Conservation (phyloP, 2,329 filamentous ascomycete species). For the Aspergillus aculeatus region DNA sequence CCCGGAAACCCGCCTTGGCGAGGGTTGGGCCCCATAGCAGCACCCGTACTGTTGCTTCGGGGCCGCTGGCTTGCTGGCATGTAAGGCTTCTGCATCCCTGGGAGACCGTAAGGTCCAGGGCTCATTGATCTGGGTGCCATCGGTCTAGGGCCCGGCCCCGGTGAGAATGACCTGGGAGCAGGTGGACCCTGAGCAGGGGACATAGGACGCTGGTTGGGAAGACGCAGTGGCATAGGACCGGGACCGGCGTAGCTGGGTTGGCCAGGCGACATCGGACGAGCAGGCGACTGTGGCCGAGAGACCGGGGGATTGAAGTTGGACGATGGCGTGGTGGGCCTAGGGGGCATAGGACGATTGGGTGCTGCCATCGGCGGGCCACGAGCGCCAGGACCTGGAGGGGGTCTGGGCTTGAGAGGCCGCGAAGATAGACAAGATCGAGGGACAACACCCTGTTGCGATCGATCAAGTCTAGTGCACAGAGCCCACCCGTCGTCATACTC, state of each 20-base stretch:
- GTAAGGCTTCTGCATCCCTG: conserved; percentile 42
- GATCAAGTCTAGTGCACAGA: conserved; percentile 86
- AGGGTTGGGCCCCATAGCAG: conserved; percentile 25
- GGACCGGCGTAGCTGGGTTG: conserved; percentile 26
- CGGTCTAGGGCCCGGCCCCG: conserved; percentile 26
- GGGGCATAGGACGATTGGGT: conserved; percentile 33
- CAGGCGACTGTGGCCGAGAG: conserved; percentile 40
- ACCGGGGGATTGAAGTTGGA: conserved; percentile 38
- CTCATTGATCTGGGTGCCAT: conserved; percentile 36
- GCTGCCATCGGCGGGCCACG: conserved; percentile 36
- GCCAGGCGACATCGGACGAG: conserved; percentile 32
- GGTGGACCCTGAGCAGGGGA: conserved; percentile 37
- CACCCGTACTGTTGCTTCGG: conserved; percentile 47
- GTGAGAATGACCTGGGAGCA: conserved; percentile 38
- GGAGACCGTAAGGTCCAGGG: conserved; percentile 45
- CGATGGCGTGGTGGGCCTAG: conserved; percentile 29
- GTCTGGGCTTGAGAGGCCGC: conserved; percentile 77
- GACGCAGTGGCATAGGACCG: conserved; percentile 30
- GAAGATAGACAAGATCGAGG: conserved; percentile 92
- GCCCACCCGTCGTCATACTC: conserved; percentile 99
- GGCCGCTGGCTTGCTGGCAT: conserved; percentile 39
- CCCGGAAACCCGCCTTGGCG: conserved; percentile 18
- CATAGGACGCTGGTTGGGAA: conserved; percentile 30
- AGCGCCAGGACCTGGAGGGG: conserved; percentile 35
- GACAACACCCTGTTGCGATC: conserved; percentile 87